Evolutionary conservation across 306 rosid species (phyloP), one percentile per base, ranked within the genome.

Genomic region (Glycyrrhiza uralensis): DNA sequence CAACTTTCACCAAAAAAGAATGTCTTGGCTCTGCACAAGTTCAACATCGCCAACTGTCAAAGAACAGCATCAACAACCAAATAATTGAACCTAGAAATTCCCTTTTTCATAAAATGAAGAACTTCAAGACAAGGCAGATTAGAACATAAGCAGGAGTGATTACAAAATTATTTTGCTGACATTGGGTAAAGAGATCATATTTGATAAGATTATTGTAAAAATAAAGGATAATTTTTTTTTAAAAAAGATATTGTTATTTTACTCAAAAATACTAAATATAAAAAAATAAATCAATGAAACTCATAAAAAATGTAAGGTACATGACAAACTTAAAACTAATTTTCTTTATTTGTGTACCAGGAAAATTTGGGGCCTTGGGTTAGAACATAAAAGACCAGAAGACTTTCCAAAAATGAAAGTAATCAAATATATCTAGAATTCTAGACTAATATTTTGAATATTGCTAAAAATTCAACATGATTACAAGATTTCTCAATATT

Each of bases 1-100:
- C 96, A 81, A 91, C 74, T 85, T 94, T 94, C 19, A 91, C 84
- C 89, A 91, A 84, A 76, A 89, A 66, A 49, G 88, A 49, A 4
- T 94, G 87, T 75, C 67, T 87, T 79, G 85, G 83, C 45, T 94
- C 99, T 94, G 93, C 80, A 74, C 57, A 80, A 70, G 69, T 76
- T 77, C 73, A 68, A 77, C 46, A 63, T n/a, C 17, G n/a, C 33
- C 68, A 75, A 72, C 30, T 39, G 68, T 70, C 55, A 79, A 52
- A 36, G 54, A 20, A 74, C 28, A 70, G 58, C 41, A 76, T 71
- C 51, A 76, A 20, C 76, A 74, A 49, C 71, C 7, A 54, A 63
- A 57, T 24, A 14, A 62, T 19, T 47, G 26, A 70, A 65, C 74
- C 41, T 15, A 60, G 26, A 66, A 57, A 23, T 18, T 47, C 17